Evolutionary conservation across 2,329 filamentous ascomycete species (phyloP), one percentile per base, ranked within the genome.

Genomic region (Emergomyces orientalis): DNA sequence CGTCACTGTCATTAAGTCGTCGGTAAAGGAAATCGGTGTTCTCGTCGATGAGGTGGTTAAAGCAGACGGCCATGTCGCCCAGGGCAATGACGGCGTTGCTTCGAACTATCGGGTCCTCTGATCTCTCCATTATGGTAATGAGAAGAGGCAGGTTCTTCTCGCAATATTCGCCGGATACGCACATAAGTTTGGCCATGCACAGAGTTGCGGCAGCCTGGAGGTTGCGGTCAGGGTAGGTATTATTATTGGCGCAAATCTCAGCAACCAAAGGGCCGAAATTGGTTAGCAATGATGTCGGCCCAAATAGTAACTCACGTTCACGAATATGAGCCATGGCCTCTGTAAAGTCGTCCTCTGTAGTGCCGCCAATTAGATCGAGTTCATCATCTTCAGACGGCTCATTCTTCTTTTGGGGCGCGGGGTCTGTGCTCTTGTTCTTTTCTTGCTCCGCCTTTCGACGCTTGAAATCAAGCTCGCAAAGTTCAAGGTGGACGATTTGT

Each of bases 391-490:
- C 89, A 67, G 85, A 81, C 69, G 81, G 81, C 64, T 83, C 81
- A 65, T 84, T 82, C 62, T 80, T 76, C 62, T 79, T 78, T 64
- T 80, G 76, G 5, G 75, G 72, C 41, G 76, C 78, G 66, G 76
- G 69, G 61, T 69, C 77, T 32, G 49, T 52, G n/a, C 22, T 56
- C 69, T 80, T 79, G 59, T 75, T 79, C 74, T 81, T 77, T 73
- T 80, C 72, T 70, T 78, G 73, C 74, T 79, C 78, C 61, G 73
- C 73, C 80, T 99, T 99, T 67, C 93, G 85, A 61, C 93, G 89
- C 80, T 99, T 99, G 77, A 99, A 99, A 75, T 99, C 94, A 59
- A 94, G 86, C 73, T 99, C 94, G 73, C 92, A 96, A n/a, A 97
- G 82, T 71, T 99, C 94, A 13, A 99, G 84, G 73, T 99, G 94